Evolutionary conservation across 2,329 filamentous ascomycete genomes (phyloP), one percentile per base, ranked within the genome.

Genomic region (Pyricularia pennisetigena): DNA sequence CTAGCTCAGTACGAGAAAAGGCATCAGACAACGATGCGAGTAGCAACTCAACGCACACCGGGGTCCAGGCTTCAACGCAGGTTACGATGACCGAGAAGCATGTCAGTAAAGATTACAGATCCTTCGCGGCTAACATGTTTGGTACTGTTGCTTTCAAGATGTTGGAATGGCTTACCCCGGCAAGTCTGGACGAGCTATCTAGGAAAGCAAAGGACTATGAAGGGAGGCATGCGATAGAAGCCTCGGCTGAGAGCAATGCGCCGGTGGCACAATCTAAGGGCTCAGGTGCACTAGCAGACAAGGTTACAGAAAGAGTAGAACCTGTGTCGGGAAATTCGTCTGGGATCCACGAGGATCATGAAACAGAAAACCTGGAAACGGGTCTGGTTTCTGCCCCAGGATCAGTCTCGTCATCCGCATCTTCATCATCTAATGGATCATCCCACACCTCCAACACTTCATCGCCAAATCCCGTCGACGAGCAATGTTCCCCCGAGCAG

Each of bases 131-230:
- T 7, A 88, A 88, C 70, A 79, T 89, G 8, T 90, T 90, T 72
- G 86, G 83, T 7, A 89, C 88, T 0, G 85, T 85, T 12, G 84
- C 88, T 12, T 88, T 90, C 75, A 89, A 88, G 73, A 90, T 90
- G 86, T 73, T 90, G 3, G 88, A 90, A 74, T 90, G 87, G 88
- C 78, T 90, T n/a, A 87, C 87, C 1, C 87, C 87, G 0, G 81
- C 81, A 68, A 83, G 81, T n/a, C 74, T 87, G 4, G 80, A 82
- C 24, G 78, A 80, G 10, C 82, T 87, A 77, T 78, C 80, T 0
- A 73, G 79, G 20, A 80, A 78, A 66, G 75, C 79, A 14, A 28
- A 62, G 24, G 59, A 62, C 12, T 23, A 62, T 28, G 23, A 62
- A 23, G 59, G 59, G 12, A 29, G 59, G 24, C 59, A 62, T 14